Base-by-base conservation (phyloP, 176 grass and related monocot genomes). In the Aegilops umbellulata region DNA sequence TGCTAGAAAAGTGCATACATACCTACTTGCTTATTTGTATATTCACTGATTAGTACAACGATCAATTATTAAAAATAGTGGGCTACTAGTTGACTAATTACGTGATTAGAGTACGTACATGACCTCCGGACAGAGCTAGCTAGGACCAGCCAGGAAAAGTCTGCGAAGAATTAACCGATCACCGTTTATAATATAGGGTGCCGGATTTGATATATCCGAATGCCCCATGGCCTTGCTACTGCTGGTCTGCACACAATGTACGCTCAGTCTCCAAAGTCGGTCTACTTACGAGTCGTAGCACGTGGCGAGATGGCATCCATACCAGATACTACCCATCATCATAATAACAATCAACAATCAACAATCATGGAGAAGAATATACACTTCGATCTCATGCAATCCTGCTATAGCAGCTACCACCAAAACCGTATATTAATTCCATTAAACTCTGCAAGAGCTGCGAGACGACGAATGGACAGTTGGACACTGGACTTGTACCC, bases 261-360 rank as follows among this genome's bases (percentile, higher is more conserved):
- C 34, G 27, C 49, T 25, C 79, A 35, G 74, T 64, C 65, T 38
- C 80, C 80, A 47, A 83, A 83, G 81, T 79, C 65, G 32, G 65
- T 88, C 35, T 20, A 72, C 27, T 10, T 20, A 79, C 65, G 46
- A 61, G 65, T 84, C 81, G 4, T 26, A 53, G 55, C 29, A 84
- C 30, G 70, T 79, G 75, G 29, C 15, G 32, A 17, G 32, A 17
- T 73, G 65, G 80, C 69, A 38, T 72, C 49, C 29, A 65, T 62
- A 76, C 23, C 6, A n/a, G n/a, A n/a, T n/a, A n/a, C n/a, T n/a
- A 30, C 4, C 24, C 51, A 19, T 19, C 5, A 82, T 49, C 60
- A 60, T 60, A 36, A 4, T 19, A 63, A 42, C 20, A 57, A 17
- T 70, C 35, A 49, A 31, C 26, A 60, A 19, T 72, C 71, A 77